Base-by-base conservation (phyloP, 2,329 filamentous ascomycete genomes). In the Ceratocystis alfenasii region DNA sequence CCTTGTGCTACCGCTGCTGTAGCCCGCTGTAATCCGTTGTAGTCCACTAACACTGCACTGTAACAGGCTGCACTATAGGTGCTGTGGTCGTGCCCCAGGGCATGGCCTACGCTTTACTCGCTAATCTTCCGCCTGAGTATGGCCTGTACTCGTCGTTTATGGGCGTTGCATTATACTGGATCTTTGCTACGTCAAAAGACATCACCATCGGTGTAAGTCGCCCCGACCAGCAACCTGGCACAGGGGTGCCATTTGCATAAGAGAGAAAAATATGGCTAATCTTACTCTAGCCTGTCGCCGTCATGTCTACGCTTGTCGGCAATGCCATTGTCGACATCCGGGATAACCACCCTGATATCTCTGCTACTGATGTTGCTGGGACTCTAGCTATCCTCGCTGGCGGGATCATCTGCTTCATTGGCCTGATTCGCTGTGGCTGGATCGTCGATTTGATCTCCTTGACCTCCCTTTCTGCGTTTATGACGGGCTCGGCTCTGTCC, bases 141-240 rank as follows among this genome's bases (percentile, higher is more conserved):
- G 80, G 80, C 15, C 71, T 82, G 20, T 78, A 78, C 68, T 94
- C 93, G 0, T 96, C 93, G 0, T 97, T 99, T 73, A 94, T 96
- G 82, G 94, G 93, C 63, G 92, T 95, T 17, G 75, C 96, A 69
- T 81, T 96, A 68, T 99, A 99, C 76, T 97, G 93, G 93, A 88
- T 96, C 73, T 97, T 97, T 72, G 94, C 92, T 44, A 99, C 94
- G 0, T 96, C 93, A 15, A 99, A 97, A 74, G 93, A 99, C 75
- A 97, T 99, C 72, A 96, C 93, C 8, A 97, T 97, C 66, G 93
- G 93, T 17, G 87, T 89, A 80, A 77, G 86, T 82, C 1, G 3
- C 41, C 3, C 12, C 10, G 1, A 20, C n/a, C 48, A 53, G 36
- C 36, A 41, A 41, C 36, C 48, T 28, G 7, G 20, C 20, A n/a